Evolutionary conservation across 352 stramenopile species (phyloP).

Genomic region (Phytophthora aleatoria): DNA sequence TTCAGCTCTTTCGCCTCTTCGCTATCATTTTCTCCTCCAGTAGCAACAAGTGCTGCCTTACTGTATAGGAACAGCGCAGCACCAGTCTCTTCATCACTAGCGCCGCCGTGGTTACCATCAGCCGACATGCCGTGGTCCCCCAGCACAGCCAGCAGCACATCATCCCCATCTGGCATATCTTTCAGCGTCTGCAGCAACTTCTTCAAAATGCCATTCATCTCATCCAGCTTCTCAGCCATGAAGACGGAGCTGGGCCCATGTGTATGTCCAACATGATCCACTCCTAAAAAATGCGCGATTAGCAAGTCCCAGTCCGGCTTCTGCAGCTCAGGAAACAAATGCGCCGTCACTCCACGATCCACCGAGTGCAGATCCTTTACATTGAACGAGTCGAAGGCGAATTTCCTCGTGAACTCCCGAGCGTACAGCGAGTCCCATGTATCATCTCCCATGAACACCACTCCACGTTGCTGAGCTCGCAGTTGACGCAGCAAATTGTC

Average conservation of each 20-base stretch:
- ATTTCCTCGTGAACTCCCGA: constrained; percentile 89
- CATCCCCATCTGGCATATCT: constrained; percentile 56
- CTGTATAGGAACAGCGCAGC: constrained; percentile 95
- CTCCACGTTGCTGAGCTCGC: constrained; percentile 47
- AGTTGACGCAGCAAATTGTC: constrained; percentile 96
- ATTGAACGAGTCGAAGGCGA: constrained; percentile 98
- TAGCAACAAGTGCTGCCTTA: constrained; percentile 44
- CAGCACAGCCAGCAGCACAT: constrained; percentile 93
- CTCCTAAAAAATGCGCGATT: constrained; percentile 90
- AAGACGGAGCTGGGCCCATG: constrained; percentile 93
- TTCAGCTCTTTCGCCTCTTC: constrained; percentile 18
- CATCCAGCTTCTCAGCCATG: constrained; percentile 95
- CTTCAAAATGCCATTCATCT: constrained; percentile 95
- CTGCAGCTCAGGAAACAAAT: constrained; percentile 78
- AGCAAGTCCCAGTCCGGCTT: constrained; percentile 78
- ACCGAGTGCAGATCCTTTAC: constrained; percentile 98
- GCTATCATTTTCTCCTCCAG: constrained; percentile 1
- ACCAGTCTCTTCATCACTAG: constrained; percentile 94
- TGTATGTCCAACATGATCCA: constrained; percentile 98
- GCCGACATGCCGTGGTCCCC: constrained; percentile 99
- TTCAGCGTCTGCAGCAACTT: constrained; percentile 71
- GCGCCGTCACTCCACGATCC: constrained; percentile 90
- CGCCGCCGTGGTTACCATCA: constrained; percentile 98
- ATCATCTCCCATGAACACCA: constrained; percentile 99
- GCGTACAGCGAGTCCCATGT: constrained; percentile 97